A percentile compares a stretch with the other conserved stretches of the same genome.
Conservation (phyloP, 2,329 filamentous ascomycete genomes). For the Cercospora zeae-maydis region DNA sequence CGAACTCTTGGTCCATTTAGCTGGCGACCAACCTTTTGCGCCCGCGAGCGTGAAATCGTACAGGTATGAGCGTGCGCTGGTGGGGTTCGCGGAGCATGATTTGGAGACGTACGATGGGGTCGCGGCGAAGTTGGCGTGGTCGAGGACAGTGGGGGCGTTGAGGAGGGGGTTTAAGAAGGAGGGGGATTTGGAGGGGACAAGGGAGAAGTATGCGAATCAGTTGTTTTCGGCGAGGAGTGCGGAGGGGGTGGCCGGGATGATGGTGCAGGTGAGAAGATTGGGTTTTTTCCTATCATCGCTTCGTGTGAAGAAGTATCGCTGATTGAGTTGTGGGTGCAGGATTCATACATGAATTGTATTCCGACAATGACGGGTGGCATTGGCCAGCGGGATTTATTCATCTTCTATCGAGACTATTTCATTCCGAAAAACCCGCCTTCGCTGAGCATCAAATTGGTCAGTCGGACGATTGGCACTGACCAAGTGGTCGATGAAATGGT, state of each 20-base stretch:
- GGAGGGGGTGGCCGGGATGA: slow-evolving; percentile 29
- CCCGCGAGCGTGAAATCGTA: slow-evolving; percentile 40
- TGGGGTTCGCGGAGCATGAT: slow-evolving; percentile 44
- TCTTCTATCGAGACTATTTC: slow-evolving; percentile 58
- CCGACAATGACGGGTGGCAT: slow-evolving; percentile 46
- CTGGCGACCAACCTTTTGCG: slow-evolving; percentile 37
- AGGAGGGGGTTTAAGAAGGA: slow-evolving; percentile 31
- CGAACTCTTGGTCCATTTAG: slow-evolving; percentile 42
- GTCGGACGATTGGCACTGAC: slow-evolving; percentile 55
- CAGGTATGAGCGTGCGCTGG: slow-evolving; percentile 38
- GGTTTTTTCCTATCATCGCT: neutral
- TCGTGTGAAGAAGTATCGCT: neutral
- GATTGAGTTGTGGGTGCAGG: neutral
- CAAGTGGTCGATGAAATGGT: slow-evolving; percentile 59
- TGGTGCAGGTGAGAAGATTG: neutral
- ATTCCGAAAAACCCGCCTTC: slow-evolving; percentile 52
- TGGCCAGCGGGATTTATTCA: slow-evolving; percentile 41
- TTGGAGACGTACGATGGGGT: slow-evolving; percentile 40
- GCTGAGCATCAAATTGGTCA: slow-evolving; percentile 53
- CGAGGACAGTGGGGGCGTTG: slow-evolving; percentile 40
- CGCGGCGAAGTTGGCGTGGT: slow-evolving; percentile 43
- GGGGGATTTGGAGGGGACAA: slow-evolving; percentile 36
- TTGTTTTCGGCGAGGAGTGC: slow-evolving; percentile 29
- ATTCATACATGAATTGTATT: slow-evolving; percentile 36
- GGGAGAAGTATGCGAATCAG: slow-evolving; percentile 35